Conservation (phyloP, 2,329 filamentous ascomycete genomes). For the Xylariales sp. region DNA sequence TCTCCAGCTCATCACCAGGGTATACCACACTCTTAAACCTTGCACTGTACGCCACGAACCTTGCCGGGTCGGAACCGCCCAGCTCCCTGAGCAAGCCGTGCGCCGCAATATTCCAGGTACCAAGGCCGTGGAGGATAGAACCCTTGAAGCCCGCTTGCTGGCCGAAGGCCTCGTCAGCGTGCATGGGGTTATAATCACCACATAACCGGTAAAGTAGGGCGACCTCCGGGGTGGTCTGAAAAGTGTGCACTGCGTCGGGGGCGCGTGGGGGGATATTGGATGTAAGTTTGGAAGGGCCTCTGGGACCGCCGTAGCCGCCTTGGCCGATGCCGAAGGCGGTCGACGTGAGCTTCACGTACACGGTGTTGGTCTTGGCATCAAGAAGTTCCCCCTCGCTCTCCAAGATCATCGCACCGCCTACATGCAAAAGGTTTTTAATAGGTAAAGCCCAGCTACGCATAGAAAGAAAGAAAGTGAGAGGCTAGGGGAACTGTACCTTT, state of each 20-base stretch:
- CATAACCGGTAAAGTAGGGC: conserved; percentile 39
- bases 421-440: too few relatives aligned
- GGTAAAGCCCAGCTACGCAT: too few relatives aligned
- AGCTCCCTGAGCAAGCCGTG: conserved; percentile 35
- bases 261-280: conserved; percentile 22
- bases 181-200: conserved; percentile 42
- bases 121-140: conserved; percentile 40
- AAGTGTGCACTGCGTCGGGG: conserved; percentile 32
- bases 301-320: conserved; percentile 38
- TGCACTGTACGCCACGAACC: conserved; percentile 37
- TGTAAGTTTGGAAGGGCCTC: conserved; percentile 29
- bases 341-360: conserved; percentile 32
- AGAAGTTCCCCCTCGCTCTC: conserved; percentile 34
- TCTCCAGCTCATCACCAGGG: conserved; percentile 39
- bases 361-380: conserved; percentile 30
- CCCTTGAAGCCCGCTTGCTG: conserved; percentile 37
- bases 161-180: conserved; percentile 2
- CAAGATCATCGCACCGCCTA: conserved; percentile 32
- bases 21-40: conserved; percentile 41
- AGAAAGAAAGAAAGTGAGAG: too few relatives aligned
- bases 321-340: conserved; percentile 40
- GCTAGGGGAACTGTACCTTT: conserved; percentile 22
- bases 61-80: conserved; percentile 32
- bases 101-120: conserved; percentile 42
- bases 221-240: conserved; percentile 32